phyloP scores from a whole-genome alignment of 805 yeast species.

The Lipomyces orientalis region DNA sequence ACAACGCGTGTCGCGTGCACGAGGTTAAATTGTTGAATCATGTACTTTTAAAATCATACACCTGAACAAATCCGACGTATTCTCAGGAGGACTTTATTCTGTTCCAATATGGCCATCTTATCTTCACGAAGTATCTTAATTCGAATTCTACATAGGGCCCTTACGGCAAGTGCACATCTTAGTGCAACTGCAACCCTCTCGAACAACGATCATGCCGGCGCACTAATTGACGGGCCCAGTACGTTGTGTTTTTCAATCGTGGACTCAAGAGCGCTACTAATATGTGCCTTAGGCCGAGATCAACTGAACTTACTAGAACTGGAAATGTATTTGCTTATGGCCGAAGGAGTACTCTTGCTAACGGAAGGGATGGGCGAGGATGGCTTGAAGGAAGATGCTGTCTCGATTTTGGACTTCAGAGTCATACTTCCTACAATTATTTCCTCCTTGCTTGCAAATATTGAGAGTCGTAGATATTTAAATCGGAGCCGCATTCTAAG shows the following conservation, averaged over 20 bases:
- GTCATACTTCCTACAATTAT: not conserved
- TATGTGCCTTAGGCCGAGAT: not conserved
- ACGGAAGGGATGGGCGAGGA: too few species aligned
- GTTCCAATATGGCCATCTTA: not conserved
- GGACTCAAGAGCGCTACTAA: too few species aligned
- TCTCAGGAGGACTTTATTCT: too few species aligned
- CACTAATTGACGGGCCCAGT: not conserved
- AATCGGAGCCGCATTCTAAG: not conserved
- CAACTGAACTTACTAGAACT: not conserved
- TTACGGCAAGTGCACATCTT: not conserved
- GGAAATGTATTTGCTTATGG: not conserved
- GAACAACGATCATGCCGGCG: not conserved
- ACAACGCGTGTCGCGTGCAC: not conserved
- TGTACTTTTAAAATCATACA: too few species aligned
- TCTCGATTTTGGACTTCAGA: not conserved
- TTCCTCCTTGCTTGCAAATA: not conserved
- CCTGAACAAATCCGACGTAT: too few species aligned
- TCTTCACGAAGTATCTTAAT: not conserved
- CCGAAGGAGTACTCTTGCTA: not conserved
- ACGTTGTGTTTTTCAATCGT: too few species aligned
- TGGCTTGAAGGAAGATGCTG: not conserved
- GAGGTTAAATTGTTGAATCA: too few species aligned
- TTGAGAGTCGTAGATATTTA: not conserved
- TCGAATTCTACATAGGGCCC: slow-evolving; percentile 9
- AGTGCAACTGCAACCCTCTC: not conserved